Evolutionary conservation across 2,329 filamentous ascomycete genomes (phyloP).

Genomic region (Arthrobotrys musiformis): DNA sequence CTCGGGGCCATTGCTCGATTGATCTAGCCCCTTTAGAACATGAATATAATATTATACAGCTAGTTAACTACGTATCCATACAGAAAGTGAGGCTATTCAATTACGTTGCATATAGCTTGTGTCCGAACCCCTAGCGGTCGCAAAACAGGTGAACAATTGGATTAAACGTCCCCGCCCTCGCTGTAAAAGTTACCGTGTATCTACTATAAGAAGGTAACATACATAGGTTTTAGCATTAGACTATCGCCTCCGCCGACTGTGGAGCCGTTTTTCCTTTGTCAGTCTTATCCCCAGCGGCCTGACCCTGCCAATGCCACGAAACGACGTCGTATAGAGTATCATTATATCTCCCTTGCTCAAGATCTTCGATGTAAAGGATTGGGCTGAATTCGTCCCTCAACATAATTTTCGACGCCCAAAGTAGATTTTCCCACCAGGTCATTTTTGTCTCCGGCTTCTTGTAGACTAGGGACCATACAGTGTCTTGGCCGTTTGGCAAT

Average conservation of each 20-base stretch:
- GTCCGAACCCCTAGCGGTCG: too few relatives aligned
- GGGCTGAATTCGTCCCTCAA: conserved; percentile 4
- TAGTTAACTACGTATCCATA: too few relatives aligned
- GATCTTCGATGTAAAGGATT: conserved; percentile 25
- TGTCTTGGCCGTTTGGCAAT: conserved; percentile 12
- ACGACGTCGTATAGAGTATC: conserved; percentile 16
- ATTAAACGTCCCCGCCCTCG: too few relatives aligned
- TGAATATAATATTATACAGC: too few relatives aligned
- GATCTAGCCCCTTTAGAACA: too few relatives aligned
- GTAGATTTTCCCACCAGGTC: not conserved
- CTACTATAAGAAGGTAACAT: too few relatives aligned
- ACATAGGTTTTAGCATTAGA: not conserved
- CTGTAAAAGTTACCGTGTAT: too few relatives aligned
- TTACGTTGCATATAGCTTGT: too few relatives aligned
- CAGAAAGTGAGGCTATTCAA: too few relatives aligned
- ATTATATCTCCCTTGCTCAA: conserved; percentile 27
- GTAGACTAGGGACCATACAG: conserved; percentile 26
- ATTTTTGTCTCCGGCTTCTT: conserved; percentile 1
- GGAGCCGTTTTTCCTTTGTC: too few relatives aligned
- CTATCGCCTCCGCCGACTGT: not conserved
- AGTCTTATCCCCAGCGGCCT: not conserved
- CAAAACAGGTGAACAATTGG: too few relatives aligned
- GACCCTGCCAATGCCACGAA: conserved; percentile 1
- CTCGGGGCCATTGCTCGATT: too few relatives aligned
- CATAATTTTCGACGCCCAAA: conserved; percentile 11